Percentiles rank a stretch among this genome's conserved stretches.
Conservation (phyloP, 768 basidiomycete species). For the Collybia sp. region DNA sequence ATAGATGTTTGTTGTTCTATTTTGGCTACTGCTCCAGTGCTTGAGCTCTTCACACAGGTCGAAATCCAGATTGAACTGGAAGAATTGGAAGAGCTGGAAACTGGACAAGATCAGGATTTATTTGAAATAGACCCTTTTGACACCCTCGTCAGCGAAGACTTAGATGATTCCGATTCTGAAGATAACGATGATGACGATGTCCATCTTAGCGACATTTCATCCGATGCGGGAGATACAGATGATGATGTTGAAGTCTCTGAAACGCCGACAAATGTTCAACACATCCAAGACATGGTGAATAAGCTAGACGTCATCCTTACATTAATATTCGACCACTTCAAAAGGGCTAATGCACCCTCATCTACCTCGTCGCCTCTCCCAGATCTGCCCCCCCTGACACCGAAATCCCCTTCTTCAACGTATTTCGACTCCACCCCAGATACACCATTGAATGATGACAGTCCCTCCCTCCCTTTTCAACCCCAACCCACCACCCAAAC, state of each 20-base stretch:
- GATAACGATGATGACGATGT: constrained; percentile 48
- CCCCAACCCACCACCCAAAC: constrained; percentile 19
- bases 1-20: constrained; percentile 71
- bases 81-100: constrained; percentile 73
- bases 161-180: constrained; percentile 52
- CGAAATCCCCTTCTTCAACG: constrained; percentile 27
- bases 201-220: constrained; percentile 71
- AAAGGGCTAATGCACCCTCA: constrained; percentile 34
- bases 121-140: constrained; percentile 88
- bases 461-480: constrained; percentile 14
- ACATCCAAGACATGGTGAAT: constrained; percentile 81
- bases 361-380: constrained; percentile 9
- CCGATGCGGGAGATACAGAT: constrained; percentile 53
- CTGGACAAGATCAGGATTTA: constrained; percentile 47
- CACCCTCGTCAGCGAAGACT: constrained; percentile 74
- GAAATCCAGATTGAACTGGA: constrained; percentile 97
- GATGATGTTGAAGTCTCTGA: constrained; percentile 33
- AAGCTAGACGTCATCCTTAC: constrained; percentile 89
- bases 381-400: constrained; percentile 20
- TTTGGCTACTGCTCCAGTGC: neutral
- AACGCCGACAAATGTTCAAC: constrained; percentile 52
- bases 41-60: constrained; percentile 45
- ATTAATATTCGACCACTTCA: constrained; percentile 83
- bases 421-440: neutral
- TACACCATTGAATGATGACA: constrained; percentile 1